These are phyloP conservation scores for Dioscorea alata DNA, from an alignment of 106 monocot genomes.

Conservation along the genomic window DNA sequence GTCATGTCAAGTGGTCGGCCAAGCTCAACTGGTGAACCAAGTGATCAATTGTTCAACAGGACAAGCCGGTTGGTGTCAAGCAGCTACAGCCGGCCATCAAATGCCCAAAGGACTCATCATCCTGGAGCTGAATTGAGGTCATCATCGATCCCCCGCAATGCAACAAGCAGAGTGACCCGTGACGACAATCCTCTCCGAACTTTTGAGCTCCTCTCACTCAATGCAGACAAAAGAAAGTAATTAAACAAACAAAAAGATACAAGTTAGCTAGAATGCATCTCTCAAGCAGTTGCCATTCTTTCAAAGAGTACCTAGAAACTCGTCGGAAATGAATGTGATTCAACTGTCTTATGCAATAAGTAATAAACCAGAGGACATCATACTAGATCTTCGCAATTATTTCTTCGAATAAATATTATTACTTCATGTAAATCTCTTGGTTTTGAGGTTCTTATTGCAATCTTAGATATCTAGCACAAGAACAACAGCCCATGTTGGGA, in stretches of 20 bases:
- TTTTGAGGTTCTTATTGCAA: no score
- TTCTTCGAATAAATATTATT: background rate
- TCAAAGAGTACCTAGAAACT: background rate
- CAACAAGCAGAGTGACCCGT: slow-evolving; percentile 12
- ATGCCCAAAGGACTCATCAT: slow-evolving; percentile 40
- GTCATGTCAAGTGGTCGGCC: slow-evolving; percentile 22
- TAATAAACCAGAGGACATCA: no score
- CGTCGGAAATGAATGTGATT: no score
- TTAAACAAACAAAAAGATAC: background rate
- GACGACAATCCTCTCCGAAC: slow-evolving; percentile 29
- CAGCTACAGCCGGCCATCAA: slow-evolving; percentile 25
- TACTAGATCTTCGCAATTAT: background rate
- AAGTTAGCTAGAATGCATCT: background rate
- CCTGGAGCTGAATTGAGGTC: slow-evolving; percentile 34
- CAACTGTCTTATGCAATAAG: no score
- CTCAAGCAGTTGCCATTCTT: background rate
- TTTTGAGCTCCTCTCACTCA: slow-evolving; percentile 62
- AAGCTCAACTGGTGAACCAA: slow-evolving; percentile 29
- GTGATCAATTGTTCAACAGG: slow-evolving; percentile 21
- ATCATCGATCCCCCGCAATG: slow-evolving; percentile 33
- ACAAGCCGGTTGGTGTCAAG: slow-evolving; percentile 35
- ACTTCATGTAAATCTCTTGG: background rate
- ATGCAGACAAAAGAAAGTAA: slow-evolving; percentile 50
- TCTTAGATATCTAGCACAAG: no score
- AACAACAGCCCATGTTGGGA: no score